Conservation (phyloP, 2,329 filamentous ascomycete species). For the Penicillium sp. region DNA sequence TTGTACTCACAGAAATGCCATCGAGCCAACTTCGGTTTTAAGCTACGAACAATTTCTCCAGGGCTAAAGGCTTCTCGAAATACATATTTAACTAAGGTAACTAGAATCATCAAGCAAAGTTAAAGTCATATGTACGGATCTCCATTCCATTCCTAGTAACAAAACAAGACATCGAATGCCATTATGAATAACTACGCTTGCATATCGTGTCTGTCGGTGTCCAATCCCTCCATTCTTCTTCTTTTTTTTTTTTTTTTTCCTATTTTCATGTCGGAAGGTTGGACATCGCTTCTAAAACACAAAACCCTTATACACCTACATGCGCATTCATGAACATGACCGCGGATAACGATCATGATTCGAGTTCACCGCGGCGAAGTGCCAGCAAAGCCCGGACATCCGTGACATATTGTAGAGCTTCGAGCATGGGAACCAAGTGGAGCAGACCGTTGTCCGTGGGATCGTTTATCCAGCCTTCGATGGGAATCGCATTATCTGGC, state of each 20-base stretch:
- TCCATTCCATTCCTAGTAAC: conserved; percentile 1
- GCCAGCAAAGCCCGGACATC: conserved; percentile 90
- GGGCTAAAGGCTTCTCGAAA: no score
- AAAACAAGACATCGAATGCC: not conserved
- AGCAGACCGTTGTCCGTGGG: conserved; percentile 94
- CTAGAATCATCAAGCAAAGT: not conserved
- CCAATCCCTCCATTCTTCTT: not conserved
- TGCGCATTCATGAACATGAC: conserved; percentile 16
- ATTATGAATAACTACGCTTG: conserved; percentile 9
- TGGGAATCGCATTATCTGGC: conserved; percentile 95
- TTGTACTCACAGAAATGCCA: no score
- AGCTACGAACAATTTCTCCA: no score
- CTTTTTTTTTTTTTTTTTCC: not conserved
- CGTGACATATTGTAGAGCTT: conserved; percentile 93
- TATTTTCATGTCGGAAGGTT: conserved; percentile 4
- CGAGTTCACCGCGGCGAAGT: conserved; percentile 74
- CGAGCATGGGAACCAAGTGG: conserved; percentile 85
- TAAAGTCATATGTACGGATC: conserved; percentile 3
- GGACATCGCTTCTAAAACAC: conserved; percentile 10
- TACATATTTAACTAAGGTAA: no score
- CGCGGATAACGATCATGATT: conserved; percentile 26
- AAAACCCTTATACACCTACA: conserved; percentile 22
- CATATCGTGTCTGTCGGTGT: not conserved
- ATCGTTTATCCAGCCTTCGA: conserved; percentile 99
- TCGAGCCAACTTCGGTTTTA: no score